A percentile compares a stretch with the other conserved stretches of the same genome.
Conservation (phyloP, 257 asterid species). For the Coffea canephora region DNA sequence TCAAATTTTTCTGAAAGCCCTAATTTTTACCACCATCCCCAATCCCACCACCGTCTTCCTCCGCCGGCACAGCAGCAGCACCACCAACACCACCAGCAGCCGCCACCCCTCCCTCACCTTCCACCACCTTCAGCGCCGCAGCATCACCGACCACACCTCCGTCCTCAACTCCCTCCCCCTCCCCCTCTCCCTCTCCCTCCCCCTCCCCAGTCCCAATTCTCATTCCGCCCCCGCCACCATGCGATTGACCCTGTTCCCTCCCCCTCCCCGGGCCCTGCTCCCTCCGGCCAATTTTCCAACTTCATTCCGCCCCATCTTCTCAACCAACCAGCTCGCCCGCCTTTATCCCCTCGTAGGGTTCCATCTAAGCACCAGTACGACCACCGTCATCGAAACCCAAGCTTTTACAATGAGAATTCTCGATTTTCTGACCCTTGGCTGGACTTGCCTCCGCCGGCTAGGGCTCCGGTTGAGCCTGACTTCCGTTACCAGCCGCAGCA, state of each 20-base stretch:
- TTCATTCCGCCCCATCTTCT: slow-evolving; percentile 36
- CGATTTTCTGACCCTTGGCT: slow-evolving; percentile 15
- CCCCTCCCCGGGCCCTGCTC: slow-evolving; percentile 13
- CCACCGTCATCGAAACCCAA: neutral
- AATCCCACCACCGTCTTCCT: slow-evolving; percentile 28
- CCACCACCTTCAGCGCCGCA: slow-evolving; percentile 27
- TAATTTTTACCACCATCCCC: slow-evolving; percentile 29
- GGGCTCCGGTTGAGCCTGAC: slow-evolving; percentile 11
- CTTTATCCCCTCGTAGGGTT: slow-evolving; percentile 28
- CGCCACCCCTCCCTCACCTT: slow-evolving; percentile 15
- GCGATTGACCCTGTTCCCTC: neutral
- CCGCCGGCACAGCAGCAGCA: slow-evolving; percentile 26
- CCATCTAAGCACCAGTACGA: neutral
- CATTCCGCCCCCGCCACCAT: no score
- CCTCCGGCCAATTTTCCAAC: slow-evolving; percentile 30
- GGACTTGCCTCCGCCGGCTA: slow-evolving; percentile 13
- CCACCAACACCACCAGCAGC: slow-evolving; percentile 22
- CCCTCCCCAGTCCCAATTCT: neutral
- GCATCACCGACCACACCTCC: slow-evolving; percentile 17
- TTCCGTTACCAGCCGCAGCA: slow-evolving; percentile 10
- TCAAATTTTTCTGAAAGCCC: slow-evolving; percentile 22
- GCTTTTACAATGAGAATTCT: neutral
- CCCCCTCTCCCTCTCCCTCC: neutral
- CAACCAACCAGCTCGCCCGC: slow-evolving; percentile 17
- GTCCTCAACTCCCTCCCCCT: slow-evolving; percentile 33